Evolutionary conservation across 345 rosid species (phyloP).

Genomic region (Gossypium herbaceum): DNA sequence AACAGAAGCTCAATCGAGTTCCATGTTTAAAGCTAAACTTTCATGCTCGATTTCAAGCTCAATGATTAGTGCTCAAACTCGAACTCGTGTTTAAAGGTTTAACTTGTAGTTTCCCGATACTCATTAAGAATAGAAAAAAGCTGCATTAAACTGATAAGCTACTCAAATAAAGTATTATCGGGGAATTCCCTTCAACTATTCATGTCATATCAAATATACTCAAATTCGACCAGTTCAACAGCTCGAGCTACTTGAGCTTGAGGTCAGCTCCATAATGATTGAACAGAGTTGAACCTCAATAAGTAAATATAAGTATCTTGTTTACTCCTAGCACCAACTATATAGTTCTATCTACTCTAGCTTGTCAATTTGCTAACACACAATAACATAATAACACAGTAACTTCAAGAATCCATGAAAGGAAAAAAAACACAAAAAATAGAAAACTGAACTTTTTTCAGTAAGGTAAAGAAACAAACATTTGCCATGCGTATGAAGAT

Average conservation of each 20-base stretch:
- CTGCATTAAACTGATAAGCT: background rate
- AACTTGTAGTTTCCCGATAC: background rate
- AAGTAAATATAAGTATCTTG: background rate
- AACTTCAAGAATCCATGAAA: too few species aligned
- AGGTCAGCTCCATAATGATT: background rate
- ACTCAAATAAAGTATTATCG: background rate
- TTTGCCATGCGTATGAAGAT: slow-evolving; percentile 86
- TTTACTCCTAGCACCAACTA: too few species aligned
- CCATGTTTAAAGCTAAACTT: too few species aligned
- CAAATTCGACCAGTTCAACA: background rate
- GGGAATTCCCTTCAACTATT: too few species aligned
- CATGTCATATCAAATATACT: background rate
- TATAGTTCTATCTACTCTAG: background rate
- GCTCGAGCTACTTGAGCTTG: background rate
- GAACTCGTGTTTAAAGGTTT: too few species aligned
- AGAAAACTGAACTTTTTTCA: background rate
- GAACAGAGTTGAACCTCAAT: background rate
- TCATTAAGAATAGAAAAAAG: background rate
- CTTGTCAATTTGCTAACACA: background rate
- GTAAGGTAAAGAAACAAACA: slow-evolving; percentile 39
- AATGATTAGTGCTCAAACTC: too few species aligned
- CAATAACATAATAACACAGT: background rate
- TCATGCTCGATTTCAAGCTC: too few species aligned
- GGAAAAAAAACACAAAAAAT: background rate
- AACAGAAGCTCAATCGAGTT: too few species aligned